Percentiles rank a stretch among this genome's conserved stretches.
These are phyloP conservation scores for Boletus tomentosulus DNA, from an alignment of 768 basidiomycete species.

Conservation along the genomic window DNA sequence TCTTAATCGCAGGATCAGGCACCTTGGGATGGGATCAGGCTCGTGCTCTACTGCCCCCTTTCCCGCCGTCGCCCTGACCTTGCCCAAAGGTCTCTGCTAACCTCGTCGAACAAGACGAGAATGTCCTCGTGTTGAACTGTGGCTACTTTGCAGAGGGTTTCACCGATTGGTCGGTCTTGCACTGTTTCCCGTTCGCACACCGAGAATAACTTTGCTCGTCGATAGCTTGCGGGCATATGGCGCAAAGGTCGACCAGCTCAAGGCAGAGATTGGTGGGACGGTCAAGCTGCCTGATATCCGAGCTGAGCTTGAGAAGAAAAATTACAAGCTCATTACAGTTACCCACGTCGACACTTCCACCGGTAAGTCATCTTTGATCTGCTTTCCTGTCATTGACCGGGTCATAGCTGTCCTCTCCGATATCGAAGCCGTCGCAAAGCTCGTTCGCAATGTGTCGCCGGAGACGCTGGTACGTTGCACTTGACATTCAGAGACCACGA, in stretches of 20 bases:
- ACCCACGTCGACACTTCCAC: constrained; percentile 96
- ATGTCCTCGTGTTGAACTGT: constrained; percentile 77
- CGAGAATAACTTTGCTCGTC: not conserved
- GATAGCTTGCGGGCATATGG: constrained; percentile 81
- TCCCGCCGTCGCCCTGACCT: not conserved
- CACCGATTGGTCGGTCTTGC: constrained; percentile 62
- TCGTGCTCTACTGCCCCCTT: constrained; percentile 13
- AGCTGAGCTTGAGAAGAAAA: constrained; percentile 66
- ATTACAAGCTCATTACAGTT: constrained; percentile 86
- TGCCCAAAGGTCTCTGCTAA: constrained; percentile 76
- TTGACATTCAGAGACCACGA: not conserved
- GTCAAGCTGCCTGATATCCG: constrained; percentile 60
- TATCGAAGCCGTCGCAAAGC: constrained; percentile 68
- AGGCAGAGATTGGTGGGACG: constrained; percentile 76
- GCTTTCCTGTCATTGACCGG: not conserved
- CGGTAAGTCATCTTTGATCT: constrained; percentile 33
- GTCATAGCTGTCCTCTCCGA: constrained; percentile 76
- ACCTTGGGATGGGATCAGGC: constrained; percentile 97
- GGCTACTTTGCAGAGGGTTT: constrained; percentile 96
- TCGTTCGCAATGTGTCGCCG: constrained; percentile 74
- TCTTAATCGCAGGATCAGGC: constrained; percentile 91
- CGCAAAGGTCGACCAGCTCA: constrained; percentile 79
- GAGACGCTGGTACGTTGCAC: constrained; percentile 62
- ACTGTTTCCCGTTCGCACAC: not conserved
- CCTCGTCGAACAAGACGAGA: constrained; percentile 76